A percentile compares a stretch with the other conserved stretches of the same genome.
These are phyloP conservation scores for Rugonectria rugulosa DNA, from an alignment of 2,329 filamentous ascomycete genomes.

Conservation along the genomic window DNA sequence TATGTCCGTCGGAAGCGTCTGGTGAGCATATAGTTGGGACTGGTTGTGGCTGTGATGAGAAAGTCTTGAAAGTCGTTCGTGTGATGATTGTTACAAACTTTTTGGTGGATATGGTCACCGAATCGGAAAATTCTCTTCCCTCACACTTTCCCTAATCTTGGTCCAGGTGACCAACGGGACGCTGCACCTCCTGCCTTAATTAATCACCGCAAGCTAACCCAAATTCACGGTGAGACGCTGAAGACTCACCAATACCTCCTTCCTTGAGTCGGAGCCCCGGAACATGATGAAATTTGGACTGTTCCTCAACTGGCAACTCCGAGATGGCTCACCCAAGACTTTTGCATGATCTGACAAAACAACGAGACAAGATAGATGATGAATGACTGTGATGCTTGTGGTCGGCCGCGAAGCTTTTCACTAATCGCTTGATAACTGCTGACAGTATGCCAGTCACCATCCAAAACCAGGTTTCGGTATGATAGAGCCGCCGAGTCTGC, in stretches of 20 bases:
- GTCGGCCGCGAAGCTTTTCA: constrained; percentile 6
- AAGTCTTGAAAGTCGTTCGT: constrained; percentile 3
- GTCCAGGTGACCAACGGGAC: not conserved
- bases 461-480: constrained; percentile 1
- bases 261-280: not conserved
- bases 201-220: not conserved
- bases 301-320: constrained; percentile 9
- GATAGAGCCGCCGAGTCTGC: constrained; percentile 23
- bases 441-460: not conserved
- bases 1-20: no score
- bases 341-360: constrained; percentile 1
- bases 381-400: no score
- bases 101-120: constrained; percentile 5
- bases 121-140: constrained; percentile 20
- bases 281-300: not conserved
- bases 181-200: not conserved
- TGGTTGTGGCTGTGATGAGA: not conserved
- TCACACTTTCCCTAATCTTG: constrained; percentile 4
- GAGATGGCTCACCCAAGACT: not conserved
- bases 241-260: constrained; percentile 7
- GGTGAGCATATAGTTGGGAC: not conserved
- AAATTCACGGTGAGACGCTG: constrained; percentile 14
- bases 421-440: constrained; percentile 33
- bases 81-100: not conserved
- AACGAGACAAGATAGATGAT: not conserved